These are phyloP conservation scores for Lotmaria passim DNA, from an alignment of 208 protist genomes.

Conservation along the genomic window DNA sequence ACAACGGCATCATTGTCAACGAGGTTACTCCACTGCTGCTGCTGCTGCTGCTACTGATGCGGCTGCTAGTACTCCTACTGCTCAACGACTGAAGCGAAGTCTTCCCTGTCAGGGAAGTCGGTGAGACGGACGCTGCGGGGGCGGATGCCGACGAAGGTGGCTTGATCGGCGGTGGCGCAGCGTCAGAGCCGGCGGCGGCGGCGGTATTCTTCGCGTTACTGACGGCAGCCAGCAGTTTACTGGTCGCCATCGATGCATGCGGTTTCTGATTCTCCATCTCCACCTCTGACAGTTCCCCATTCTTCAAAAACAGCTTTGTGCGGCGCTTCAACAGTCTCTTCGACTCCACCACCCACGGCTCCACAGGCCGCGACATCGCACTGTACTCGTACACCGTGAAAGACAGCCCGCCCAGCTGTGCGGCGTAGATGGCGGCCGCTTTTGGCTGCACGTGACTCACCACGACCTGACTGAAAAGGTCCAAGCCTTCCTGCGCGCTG, in stretches of 20 bases:
- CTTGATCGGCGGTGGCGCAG: not conserved
- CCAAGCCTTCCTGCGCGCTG: conserved; percentile 62
- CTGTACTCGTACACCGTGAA: conserved; percentile 82
- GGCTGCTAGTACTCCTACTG: not conserved
- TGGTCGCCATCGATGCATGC: conserved; percentile 4
- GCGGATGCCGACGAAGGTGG: not conserved
- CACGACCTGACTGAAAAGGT: conserved; percentile 76
- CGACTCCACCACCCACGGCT: conserved; percentile 52
- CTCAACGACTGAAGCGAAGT: not conserved
- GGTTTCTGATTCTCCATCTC: conserved; percentile 35
- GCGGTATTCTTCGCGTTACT: not conserved
- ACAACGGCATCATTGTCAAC: not conserved
- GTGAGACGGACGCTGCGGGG: not conserved
- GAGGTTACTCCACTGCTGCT: not conserved
- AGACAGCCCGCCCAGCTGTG: conserved; percentile 71
- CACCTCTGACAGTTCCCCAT: conserved; percentile 54
- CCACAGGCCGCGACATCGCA: conserved; percentile 56
- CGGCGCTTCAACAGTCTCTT: conserved; percentile 30
- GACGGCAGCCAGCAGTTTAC: conserved; percentile 1
- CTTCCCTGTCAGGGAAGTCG: not conserved
- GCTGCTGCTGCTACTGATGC: conserved; percentile 14
- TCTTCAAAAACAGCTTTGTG: conserved; percentile 49
- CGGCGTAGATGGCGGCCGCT: conserved; percentile 61
- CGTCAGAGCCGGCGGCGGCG: not conserved
- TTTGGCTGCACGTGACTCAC: conserved; percentile 55